Evolutionary conservation across 441 rosid genomes (phyloP).

Genomic region (Erysimum cheiri): DNA sequence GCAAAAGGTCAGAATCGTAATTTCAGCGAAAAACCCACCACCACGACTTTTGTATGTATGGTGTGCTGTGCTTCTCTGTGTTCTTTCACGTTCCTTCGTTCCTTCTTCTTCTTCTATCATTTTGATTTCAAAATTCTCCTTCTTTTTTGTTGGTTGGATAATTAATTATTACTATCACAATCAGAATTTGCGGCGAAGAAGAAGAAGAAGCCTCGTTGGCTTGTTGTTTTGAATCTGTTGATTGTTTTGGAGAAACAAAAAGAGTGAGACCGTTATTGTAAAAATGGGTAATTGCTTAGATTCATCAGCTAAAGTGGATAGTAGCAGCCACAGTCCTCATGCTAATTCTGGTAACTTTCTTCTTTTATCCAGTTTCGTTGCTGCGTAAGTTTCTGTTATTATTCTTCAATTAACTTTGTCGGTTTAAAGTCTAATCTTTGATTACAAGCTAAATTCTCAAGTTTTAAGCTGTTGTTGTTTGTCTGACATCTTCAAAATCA

Average conservation of each 20-base stretch:
- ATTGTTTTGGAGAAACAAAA: neutral
- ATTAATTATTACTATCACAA: neutral
- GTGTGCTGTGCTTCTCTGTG: constrained; percentile 33
- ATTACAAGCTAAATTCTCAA: constrained; percentile 2
- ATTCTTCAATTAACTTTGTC: neutral
- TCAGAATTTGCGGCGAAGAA: constrained; percentile 9
- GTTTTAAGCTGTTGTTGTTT: neutral
- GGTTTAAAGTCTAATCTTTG: neutral
- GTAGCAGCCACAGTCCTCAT: constrained; percentile 39
- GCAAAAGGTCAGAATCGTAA: constrained; percentile 31
- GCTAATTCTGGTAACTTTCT: constrained; percentile 40
- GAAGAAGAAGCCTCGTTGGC: neutral
- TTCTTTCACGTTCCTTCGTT: constrained; percentile 26
- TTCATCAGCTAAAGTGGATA: constrained; percentile 48
- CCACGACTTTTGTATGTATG: constrained; percentile 20
- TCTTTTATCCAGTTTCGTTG: neutral
- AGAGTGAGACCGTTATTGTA: neutral
- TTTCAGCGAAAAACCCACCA: neutral
- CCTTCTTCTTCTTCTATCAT: constrained; percentile 9
- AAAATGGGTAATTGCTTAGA: constrained; percentile 47
- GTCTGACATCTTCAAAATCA: constrained; percentile 11
- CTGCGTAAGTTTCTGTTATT: neutral
- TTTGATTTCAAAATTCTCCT: neutral
- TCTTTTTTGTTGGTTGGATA: neutral
- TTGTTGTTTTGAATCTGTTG: constrained; percentile 11